phyloP scores from a whole-genome alignment of 2,329 filamentous ascomycete species.

The Cladosporium sp. region DNA sequence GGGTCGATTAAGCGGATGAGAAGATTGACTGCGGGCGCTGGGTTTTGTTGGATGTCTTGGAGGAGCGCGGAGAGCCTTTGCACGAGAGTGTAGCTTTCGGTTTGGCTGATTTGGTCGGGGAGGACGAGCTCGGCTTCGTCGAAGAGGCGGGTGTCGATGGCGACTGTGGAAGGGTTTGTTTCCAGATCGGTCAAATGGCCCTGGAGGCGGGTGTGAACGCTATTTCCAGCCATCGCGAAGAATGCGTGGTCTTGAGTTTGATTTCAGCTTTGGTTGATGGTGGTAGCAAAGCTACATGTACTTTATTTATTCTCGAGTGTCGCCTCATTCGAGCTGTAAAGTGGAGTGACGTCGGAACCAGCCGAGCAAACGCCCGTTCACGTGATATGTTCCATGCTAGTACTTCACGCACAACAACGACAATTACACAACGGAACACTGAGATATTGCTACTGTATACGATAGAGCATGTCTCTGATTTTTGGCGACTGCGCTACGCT shows the following conservation, averaged over 20 bases:
- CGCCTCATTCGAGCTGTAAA: too few species aligned
- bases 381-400: too few species aligned
- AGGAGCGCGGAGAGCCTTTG: slow-evolving; percentile 47
- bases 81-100: slow-evolving; percentile 32
- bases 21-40: slow-evolving; percentile 50
- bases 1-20: slow-evolving; percentile 46
- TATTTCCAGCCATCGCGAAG: background rate
- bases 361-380: too few species aligned
- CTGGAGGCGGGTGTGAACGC: slow-evolving; percentile 25
- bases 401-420: too few species aligned
- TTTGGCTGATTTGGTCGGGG: slow-evolving; percentile 33
- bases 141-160: slow-evolving; percentile 45
- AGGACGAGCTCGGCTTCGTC: slow-evolving; percentile 47
- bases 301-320: too few species aligned
- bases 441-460: background rate
- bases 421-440: background rate
- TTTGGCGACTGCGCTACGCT: slow-evolving; percentile 3
- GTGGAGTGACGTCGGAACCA: too few species aligned
- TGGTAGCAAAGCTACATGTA: too few species aligned
- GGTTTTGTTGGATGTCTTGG: slow-evolving; percentile 53
- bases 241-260: background rate
- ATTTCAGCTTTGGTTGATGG: background rate
- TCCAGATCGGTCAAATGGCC: slow-evolving; percentile 43
- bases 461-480: background rate
- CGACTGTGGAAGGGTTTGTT: slow-evolving; percentile 37